Conservation (phyloP, 495 filamentous ascomycete genomes). For the Paragyromitra xinjiangensis region DNA sequence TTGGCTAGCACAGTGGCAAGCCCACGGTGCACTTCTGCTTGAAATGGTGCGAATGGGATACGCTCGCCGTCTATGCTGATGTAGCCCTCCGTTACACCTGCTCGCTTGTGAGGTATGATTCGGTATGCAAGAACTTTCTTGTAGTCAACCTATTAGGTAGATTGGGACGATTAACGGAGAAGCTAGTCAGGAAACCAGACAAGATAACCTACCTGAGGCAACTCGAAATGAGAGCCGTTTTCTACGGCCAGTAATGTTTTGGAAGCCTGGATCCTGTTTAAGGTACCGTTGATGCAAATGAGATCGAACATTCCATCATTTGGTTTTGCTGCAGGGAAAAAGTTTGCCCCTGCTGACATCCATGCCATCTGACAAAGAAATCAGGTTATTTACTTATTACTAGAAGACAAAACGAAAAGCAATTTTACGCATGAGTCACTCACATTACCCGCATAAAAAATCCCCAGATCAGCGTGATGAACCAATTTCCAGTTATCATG, state of each 20-base stretch:
- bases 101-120: conserved; percentile 74
- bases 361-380: conserved; percentile 72
- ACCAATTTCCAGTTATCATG: conserved; percentile 77
- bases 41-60: conserved; percentile 84
- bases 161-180: conserved; percentile 64
- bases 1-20: conserved; percentile 85
- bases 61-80: conserved; percentile 95
- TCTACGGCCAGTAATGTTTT: conserved; percentile 75
- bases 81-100: conserved; percentile 66
- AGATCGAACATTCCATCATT: conserved; percentile 88
- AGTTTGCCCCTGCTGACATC: conserved; percentile 85
- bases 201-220: conserved; percentile 67
- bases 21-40: conserved; percentile 85
- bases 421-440: conserved; percentile 32
- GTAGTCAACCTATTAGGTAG: conserved; percentile 69
- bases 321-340: conserved; percentile 86
- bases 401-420: background rate
- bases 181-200: background rate
- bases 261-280: conserved; percentile 70
- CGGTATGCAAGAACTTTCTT: conserved; percentile 84
- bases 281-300: conserved; percentile 78
- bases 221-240: conserved; percentile 77
- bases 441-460: conserved; percentile 91
- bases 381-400: background rate
- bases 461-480: conserved; percentile 79